Base-by-base conservation (phyloP, 352 stramenopile genomes). In the Achlya hypogyna region DNA sequence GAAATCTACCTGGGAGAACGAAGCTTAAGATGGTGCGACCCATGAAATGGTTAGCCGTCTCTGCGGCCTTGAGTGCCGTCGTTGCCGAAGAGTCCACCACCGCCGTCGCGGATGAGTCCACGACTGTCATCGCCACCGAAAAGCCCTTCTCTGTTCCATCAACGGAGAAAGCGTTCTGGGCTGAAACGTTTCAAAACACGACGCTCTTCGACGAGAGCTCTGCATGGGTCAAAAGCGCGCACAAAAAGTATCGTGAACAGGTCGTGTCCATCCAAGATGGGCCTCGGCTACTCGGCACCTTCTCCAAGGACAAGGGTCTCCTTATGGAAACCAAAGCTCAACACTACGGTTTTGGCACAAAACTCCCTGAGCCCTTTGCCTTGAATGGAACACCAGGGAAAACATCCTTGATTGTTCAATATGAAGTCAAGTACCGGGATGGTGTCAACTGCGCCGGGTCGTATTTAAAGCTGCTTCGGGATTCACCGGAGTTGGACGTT, bases 401-500 rank as follows among this genome's bases (percentile, higher is more conserved):
- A 53, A 88, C 96, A 65, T 87, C 96, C 54, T 65, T 98, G 27
- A 81, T 98, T 6, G 75, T 98, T 31, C 94, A 98, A 75, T 98
- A 98, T 74, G 94, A 98, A 69, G 85, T 98, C 58, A 96, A 96
- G 75, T 82, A 97, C 29, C 80, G 93, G 67, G 90, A 97, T 71
- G 87, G 87, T 5, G 72, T 97, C 22, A 86, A 79, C 51, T 98
- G 94, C 71, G 91, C 91, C 35, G 94, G 94, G 20, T 92, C 90
- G 6, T 98, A 98, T 72, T 71, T 98, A 22, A 98, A 98, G 84
- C 72, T 98, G 66, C 76, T 97, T 51, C 77, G 82, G 14, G 69
- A 84, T n/a, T 74, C 84, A n/a, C 63, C 75, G 5, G 51, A 75
- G 8, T 65, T 69, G 3, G 75, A 89, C 65, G 79, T 83, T 23